Percentiles rank a stretch among this genome's conserved stretches.
phyloP scores from a whole-genome alignment of 164 flowering plant genomes.

The Saururus chinensis region DNA sequence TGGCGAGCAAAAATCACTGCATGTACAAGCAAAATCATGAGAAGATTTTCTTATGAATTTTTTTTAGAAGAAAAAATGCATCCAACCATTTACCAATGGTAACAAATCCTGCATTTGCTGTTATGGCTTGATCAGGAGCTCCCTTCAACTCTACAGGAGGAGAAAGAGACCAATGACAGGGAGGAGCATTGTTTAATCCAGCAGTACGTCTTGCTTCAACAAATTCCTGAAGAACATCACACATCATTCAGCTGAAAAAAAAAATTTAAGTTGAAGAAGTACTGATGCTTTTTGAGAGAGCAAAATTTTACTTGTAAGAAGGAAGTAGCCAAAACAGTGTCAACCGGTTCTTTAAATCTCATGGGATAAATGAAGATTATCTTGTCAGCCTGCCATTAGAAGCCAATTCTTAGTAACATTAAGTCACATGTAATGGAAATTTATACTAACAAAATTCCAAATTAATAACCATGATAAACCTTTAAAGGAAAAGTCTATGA shows the following conservation, averaged over 20 bases:
- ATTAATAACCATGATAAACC: not conserved
- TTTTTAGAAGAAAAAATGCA: no score
- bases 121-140: slow-evolving; percentile 52
- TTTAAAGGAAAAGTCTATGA: not conserved
- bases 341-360: slow-evolving; percentile 84
- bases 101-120: slow-evolving; percentile 95
- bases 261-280: not conserved
- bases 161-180: slow-evolving; percentile 75
- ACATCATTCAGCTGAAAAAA: not conserved
- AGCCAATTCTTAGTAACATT: not conserved
- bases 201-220: slow-evolving; percentile 85
- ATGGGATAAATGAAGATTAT: slow-evolving; percentile 86
- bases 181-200: slow-evolving; percentile 78
- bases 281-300: not conserved
- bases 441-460: not conserved
- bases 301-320: slow-evolving; percentile 65
- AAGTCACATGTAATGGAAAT: not conserved
- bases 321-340: slow-evolving; percentile 82
- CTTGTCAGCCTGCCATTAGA: slow-evolving; percentile 59
- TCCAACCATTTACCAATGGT: slow-evolving; percentile 54
- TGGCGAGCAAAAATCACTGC: slow-evolving; percentile 90
- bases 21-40: slow-evolving; percentile 4
- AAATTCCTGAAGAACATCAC: slow-evolving; percentile 52
- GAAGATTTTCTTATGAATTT: not conserved
- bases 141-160: slow-evolving; percentile 70